phyloP scores from a whole-genome alignment of 495 filamentous ascomycete genomes.

The Xeromyces bisporus region DNA sequence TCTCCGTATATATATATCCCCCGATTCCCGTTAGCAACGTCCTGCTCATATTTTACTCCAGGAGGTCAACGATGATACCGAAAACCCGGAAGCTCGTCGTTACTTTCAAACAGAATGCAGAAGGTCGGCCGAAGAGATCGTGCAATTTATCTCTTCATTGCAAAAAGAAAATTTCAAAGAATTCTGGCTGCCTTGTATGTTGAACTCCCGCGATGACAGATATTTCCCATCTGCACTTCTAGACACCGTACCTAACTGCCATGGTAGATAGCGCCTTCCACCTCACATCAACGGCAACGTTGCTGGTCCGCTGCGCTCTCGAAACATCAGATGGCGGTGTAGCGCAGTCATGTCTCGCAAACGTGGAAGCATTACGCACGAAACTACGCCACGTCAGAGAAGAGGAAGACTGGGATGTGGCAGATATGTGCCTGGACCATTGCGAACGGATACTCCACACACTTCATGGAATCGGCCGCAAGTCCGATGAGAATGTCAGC shows the following conservation, averaged over 20 bases:
- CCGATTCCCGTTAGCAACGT: too few relatives aligned
- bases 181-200: conserved; percentile 33
- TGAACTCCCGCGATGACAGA: too few relatives aligned
- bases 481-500: conserved; percentile 2
- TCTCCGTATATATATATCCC: too few relatives aligned
- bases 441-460: conserved; percentile 31
- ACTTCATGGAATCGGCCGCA: conserved; percentile 15
- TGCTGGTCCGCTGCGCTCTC: conserved; percentile 31
- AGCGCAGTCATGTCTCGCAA: conserved; percentile 24
- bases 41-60: too few relatives aligned
- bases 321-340: conserved; percentile 27
- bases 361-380: conserved; percentile 25
- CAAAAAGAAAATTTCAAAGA: conserved; percentile 27
- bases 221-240: too few relatives aligned
- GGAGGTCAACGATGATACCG: conserved; percentile 29
- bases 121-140: conserved; percentile 32
- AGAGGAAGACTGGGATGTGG: conserved; percentile 37
- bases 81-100: conserved; percentile 27
- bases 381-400: conserved; percentile 33
- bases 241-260: conserved; percentile 6
- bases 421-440: conserved; percentile 36
- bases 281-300: conserved; percentile 30
- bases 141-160: conserved; percentile 33
- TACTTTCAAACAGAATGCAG: conserved; percentile 35
- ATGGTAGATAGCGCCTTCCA: conserved; percentile 31